Conservation (phyloP, 2,329 filamentous ascomycete species). For the Microcera coccophila region DNA sequence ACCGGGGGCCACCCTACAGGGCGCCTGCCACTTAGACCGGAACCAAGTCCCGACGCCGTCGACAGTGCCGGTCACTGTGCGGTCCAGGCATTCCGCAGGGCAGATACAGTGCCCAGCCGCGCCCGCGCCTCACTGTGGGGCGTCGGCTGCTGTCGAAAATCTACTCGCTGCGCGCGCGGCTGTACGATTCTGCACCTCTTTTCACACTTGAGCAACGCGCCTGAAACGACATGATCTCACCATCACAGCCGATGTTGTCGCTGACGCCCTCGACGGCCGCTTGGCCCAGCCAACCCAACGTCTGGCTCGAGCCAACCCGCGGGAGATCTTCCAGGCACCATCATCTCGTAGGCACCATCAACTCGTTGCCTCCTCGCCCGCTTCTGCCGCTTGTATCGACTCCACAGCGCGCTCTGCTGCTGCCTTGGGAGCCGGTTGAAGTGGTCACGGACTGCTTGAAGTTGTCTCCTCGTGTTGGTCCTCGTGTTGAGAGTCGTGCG, state of each 20-base stretch:
- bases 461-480: not conserved
- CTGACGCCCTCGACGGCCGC: not conserved
- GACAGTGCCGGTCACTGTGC: constrained; percentile 15
- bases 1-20: not conserved
- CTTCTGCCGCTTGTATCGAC: not conserved
- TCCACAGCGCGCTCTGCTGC: not conserved
- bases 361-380: not conserved
- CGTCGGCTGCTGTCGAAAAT: constrained; percentile 13
- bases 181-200: constrained; percentile 19
- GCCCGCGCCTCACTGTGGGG: constrained; percentile 15
- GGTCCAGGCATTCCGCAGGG: not conserved
- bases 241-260: constrained; percentile 12
- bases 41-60: not conserved
- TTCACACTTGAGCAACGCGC: constrained; percentile 19
- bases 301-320: constrained; percentile 12
- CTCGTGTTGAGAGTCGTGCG: too few species aligned
- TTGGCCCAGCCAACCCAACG: too few species aligned
- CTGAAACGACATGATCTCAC: constrained; percentile 9
- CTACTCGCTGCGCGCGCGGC: constrained; percentile 22
- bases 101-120: constrained; percentile 17
- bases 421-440: too few species aligned
- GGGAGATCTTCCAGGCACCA: not conserved
- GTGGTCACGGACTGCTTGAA: not conserved
- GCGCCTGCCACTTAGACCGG: not conserved
- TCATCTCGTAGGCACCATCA: not conserved